These are phyloP conservation scores for Candida boleticola DNA, from an alignment of 805 yeast genomes.

Conservation along the genomic window DNA sequence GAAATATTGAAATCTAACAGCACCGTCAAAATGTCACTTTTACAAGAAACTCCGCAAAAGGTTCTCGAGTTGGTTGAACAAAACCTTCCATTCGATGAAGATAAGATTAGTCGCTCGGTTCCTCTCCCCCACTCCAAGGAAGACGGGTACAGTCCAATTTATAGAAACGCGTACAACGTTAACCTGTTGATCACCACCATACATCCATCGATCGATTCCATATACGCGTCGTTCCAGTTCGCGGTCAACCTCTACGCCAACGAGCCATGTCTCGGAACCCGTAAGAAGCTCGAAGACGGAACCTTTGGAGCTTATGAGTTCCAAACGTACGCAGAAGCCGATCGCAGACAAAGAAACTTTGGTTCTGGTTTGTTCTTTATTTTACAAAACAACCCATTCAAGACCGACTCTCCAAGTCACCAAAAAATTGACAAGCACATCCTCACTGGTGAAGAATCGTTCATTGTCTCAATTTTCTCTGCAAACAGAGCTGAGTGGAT, in stretches of 20 bases:
- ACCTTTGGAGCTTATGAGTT: conserved; percentile 30
- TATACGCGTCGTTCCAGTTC: conserved; percentile 43
- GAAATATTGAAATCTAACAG: no score
- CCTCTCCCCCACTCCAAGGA: conserved; percentile 38
- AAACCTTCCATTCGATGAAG: conserved; percentile 12
- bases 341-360: conserved; percentile 24
- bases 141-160: conserved; percentile 51
- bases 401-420: conserved; percentile 22
- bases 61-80: conserved; percentile 10
- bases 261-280: conserved; percentile 45
- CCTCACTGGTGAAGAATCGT: conserved; percentile 25
- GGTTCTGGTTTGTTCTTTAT: conserved; percentile 38
- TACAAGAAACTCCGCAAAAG: conserved; percentile 14
- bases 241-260: conserved; percentile 35
- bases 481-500: conserved; percentile 68
- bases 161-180: conserved; percentile 33
- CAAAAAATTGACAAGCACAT: conserved; percentile 20
- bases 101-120: conserved; percentile 9
- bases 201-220: conserved; percentile 46
- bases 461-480: conserved; percentile 55
- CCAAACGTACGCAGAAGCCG: conserved; percentile 23
- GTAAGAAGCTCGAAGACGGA: conserved; percentile 28
- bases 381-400: conserved; percentile 32
- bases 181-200: conserved; percentile 20
- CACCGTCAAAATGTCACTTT: conserved; percentile 4